Percentiles rank a stretch among this genome's conserved stretches.
Conservation (phyloP, 192 early-diverging fungal genomes). For the Lobulomyces angularis region DNA sequence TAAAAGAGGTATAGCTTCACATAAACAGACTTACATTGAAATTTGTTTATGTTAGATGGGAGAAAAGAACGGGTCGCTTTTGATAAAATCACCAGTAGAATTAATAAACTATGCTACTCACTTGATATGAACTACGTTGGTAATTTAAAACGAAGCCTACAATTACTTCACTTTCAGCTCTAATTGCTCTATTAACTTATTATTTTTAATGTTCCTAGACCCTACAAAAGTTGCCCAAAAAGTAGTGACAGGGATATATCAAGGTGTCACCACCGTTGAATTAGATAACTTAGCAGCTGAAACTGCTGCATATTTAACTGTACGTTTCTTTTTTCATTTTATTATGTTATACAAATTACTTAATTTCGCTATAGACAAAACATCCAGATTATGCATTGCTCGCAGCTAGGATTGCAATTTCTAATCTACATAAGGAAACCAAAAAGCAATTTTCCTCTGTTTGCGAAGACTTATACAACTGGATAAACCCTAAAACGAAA, state of each 20-base stretch:
- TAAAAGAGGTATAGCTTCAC: conserved; percentile 18
- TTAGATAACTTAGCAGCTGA: conserved; percentile 95
- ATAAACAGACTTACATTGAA: background rate
- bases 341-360: conserved; percentile 10
- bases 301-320: conserved; percentile 57
- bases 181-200: too few relatives aligned
- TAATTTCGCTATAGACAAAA: conserved; percentile 40
- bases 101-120: conserved; percentile 88
- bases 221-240: conserved; percentile 82
- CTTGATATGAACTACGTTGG: conserved; percentile 85
- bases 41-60: conserved; percentile 44
- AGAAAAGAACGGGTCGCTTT: conserved; percentile 87
- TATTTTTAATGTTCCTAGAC: too few relatives aligned
- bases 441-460: conserved; percentile 68
- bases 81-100: conserved; percentile 83
- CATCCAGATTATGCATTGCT: conserved; percentile 95
- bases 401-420: conserved; percentile 90
- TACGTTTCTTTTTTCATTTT: conserved; percentile 7
- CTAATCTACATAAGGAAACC: conserved; percentile 69
- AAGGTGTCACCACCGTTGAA: conserved; percentile 92
- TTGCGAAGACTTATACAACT: conserved; percentile 72
- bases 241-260: conserved; percentile 87
- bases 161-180: too few relatives aligned
- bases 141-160: too few relatives aligned
- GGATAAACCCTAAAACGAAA: conserved; percentile 79